These are phyloP conservation scores for Trichoderma gamsii DNA, from an alignment of 495 filamentous ascomycete genomes.

Conservation along the genomic window DNA sequence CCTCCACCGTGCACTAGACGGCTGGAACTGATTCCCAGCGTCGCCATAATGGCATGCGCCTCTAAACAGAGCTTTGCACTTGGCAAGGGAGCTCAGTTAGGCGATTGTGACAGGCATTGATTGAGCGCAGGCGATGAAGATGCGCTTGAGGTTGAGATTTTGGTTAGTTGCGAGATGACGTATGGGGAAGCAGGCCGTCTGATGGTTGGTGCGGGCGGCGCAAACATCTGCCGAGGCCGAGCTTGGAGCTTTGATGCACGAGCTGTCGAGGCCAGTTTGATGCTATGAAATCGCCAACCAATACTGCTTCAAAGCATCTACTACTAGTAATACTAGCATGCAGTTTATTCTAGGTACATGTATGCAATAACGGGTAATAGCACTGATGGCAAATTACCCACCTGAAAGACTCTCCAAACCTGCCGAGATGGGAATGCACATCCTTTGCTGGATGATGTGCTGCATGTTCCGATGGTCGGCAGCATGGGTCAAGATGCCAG, in stretches of 20 bases:
- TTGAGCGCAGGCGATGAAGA: neutral
- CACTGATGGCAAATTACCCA: neutral
- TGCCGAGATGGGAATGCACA: neutral
- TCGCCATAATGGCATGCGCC: neutral
- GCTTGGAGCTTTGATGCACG: too few relatives aligned
- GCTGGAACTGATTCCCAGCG: neutral
- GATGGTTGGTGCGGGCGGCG: neutral
- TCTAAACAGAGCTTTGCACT: neutral
- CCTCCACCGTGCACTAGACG: neutral
- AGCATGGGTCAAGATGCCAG: conserved; percentile 10
- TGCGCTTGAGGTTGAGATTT: neutral
- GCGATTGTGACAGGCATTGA: conserved; percentile 5
- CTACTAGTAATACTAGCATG: too few relatives aligned
- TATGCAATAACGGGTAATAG: too few relatives aligned
- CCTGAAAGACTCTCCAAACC: neutral
- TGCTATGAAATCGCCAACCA: too few relatives aligned
- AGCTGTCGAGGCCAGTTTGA: too few relatives aligned
- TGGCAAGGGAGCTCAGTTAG: conserved; percentile 2
- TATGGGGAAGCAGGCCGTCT: neutral
- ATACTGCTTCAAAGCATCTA: too few relatives aligned
- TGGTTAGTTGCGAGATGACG: conserved; percentile 6
- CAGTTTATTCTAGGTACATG: too few relatives aligned
- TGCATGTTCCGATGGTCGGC: conserved; percentile 1
- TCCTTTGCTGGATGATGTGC: neutral
- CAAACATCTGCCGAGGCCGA: conserved; percentile 11